These are phyloP conservation scores for Talaromyces albobiverticillius DNA, from an alignment of 2,329 filamentous ascomycete species.

Conservation along the genomic window DNA sequence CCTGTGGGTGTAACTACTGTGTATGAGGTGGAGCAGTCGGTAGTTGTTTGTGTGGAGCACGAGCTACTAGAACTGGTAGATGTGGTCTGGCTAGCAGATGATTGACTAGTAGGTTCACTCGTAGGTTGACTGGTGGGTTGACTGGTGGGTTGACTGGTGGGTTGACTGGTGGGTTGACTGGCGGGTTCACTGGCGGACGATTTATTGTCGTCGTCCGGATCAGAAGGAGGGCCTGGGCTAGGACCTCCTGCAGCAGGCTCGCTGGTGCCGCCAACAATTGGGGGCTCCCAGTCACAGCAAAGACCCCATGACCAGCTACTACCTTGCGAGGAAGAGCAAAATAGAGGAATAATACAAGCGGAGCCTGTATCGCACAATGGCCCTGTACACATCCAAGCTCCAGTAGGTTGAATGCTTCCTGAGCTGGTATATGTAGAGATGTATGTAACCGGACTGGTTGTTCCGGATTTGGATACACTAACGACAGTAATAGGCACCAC, in stretches of 20 bases:
- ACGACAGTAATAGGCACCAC: neutral
- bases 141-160: too few species aligned
- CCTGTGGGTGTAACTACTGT: neutral
- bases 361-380: neutral
- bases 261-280: conserved; percentile 16
- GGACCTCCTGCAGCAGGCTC: neutral
- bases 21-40: neutral
- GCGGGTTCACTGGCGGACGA: neutral
- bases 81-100: neutral
- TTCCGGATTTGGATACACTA: neutral
- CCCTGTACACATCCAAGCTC: neutral
- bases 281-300: neutral
- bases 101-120: neutral
- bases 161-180: too few species aligned
- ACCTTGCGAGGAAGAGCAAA: neutral
- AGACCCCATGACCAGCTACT: conserved; percentile 9
- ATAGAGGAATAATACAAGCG: neutral
- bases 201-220: neutral
- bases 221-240: neutral
- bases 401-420: neutral
- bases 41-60: neutral
- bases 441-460: neutral
- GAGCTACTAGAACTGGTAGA: neutral
- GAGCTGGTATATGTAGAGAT: neutral
- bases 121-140: too few species aligned